Percentiles rank a stretch among this genome's conserved stretches.
These are phyloP conservation scores for Tetrastigma voinierianum DNA, from an alignment of 164 flowering plant genomes.

Conservation along the genomic window DNA sequence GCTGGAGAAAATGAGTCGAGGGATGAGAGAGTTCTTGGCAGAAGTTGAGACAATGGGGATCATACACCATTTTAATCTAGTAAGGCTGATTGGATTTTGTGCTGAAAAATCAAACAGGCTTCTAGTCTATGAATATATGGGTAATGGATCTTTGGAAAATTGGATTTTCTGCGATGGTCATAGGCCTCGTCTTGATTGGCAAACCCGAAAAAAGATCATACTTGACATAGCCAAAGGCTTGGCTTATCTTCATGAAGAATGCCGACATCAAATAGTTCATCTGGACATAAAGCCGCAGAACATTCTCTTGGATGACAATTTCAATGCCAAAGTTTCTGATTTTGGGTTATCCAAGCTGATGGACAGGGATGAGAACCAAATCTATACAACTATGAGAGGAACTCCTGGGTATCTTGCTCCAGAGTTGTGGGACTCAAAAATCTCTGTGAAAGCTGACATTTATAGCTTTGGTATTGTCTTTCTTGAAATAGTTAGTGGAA, in stretches of 20 bases:
- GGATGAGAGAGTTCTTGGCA: constrained; percentile 9
- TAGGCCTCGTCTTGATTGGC: not conserved
- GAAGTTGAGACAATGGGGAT: constrained; percentile 9
- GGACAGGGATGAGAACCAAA: too few relatives aligned
- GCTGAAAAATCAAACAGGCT: constrained; percentile 31
- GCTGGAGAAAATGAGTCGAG: constrained; percentile 7
- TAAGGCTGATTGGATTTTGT: constrained; percentile 36
- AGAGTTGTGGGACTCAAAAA: not conserved
- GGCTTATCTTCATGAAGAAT: too few relatives aligned
- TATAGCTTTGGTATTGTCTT: not conserved
- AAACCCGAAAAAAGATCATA: not conserved
- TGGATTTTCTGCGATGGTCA: not conserved
- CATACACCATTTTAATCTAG: constrained; percentile 6
- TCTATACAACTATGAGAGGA: too few relatives aligned
- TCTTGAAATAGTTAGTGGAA: not conserved
- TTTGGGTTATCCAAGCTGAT: too few relatives aligned
- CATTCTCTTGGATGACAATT: too few relatives aligned
- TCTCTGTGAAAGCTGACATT: not conserved
- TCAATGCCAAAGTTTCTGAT: too few relatives aligned
- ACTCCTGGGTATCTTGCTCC: too few relatives aligned
- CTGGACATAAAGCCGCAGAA: too few relatives aligned
- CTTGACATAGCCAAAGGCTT: too few relatives aligned
- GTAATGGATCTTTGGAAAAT: constrained; percentile 4
- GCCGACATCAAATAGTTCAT: too few relatives aligned
- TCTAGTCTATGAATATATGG: constrained; percentile 21